Percentiles rank a stretch among this genome's conserved stretches.
Conservation (phyloP, 148 eudicot genomes). For the Arbutus unedo region DNA sequence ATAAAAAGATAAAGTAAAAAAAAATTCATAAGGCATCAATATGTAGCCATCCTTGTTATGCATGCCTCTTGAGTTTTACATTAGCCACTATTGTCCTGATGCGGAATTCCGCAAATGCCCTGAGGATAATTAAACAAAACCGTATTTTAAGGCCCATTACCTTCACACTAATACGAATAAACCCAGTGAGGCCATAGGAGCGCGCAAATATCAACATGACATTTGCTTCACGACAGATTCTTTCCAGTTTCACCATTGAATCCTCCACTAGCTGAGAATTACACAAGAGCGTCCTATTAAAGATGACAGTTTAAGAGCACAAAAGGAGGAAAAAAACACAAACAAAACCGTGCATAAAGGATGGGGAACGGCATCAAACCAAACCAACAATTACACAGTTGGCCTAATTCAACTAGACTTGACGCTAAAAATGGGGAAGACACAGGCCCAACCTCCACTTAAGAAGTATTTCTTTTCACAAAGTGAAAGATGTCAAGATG, state of each 20-base stretch:
- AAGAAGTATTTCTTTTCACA: background rate
- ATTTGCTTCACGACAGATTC: constrained; percentile 79
- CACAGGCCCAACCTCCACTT: constrained; percentile 5
- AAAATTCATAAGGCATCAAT: background rate
- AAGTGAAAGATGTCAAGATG: background rate
- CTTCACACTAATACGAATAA: constrained; percentile 91
- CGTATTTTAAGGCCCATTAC: constrained; percentile 25
- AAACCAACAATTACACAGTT: background rate
- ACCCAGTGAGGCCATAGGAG: constrained; percentile 90
- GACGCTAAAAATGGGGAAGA: background rate
- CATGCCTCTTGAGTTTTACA: too few species aligned
- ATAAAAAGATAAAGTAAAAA: background rate
- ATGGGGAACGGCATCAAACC: constrained; percentile 8
- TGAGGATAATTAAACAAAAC: background rate
- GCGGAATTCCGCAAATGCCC: background rate
- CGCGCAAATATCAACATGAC: constrained; percentile 76
- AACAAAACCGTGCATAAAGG: background rate
- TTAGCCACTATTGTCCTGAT: background rate
- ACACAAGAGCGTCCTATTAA: constrained; percentile 10
- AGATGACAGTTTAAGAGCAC: constrained; percentile 1
- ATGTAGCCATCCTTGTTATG: background rate
- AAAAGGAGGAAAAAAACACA: background rate
- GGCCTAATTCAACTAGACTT: background rate
- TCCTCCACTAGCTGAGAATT: constrained; percentile 71
- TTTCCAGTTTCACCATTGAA: constrained; percentile 81